Evolutionary conservation across 768 basidiomycete species (phyloP), one percentile per base, ranked within the genome.

Genomic region (Porphyrellus cyaneotinctus): DNA sequence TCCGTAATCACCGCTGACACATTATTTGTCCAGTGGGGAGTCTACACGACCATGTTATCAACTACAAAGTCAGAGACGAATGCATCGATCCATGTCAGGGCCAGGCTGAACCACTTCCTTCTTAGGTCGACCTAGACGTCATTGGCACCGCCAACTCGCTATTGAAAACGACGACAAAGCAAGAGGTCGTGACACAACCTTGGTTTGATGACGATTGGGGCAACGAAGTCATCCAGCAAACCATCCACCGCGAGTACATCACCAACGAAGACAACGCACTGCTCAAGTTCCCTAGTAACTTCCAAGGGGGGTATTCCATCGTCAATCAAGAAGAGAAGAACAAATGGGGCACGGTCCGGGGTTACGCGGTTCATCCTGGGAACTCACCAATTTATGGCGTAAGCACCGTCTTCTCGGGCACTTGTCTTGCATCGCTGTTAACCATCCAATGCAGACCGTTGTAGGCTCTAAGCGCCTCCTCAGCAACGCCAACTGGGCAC

Each of bases 21-120:
- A 15, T 44, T 23, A 22, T 18, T 8, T n/a, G 7, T 31, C 6
- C 38, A 81, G 80, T 84, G 81, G 84, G 84, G 12, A 82, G 77
- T 35, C 64, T 86, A 12, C 84, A 86, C 54, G 84, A 87, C 62
- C 84, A 85, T 58, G 77, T 85, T 31, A 80, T 87, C 62, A 84
- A 83, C 63, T 82, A 74, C 67, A 82, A 80, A 66, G 78, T 74
- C n/a, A 11, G 54, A 23, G 13, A 39, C 20, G 20, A 8, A 35
- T 43, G 36, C 43, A 31, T 41, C n/a, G n/a, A n/a, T 24, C 13
- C 28, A 22, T 12, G 20, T 30, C 46, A n/a, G 24, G 17, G 20
- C 28, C 46, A n/a, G 24, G 17, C 28, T 14, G 11, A 30, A 37
- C 43, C 11, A 33, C 24, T 56, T 41, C n/a, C 48, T 56, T 33